Base-by-base conservation (phyloP, 2,329 filamentous ascomycete genomes). In the Paracorniculantispora psalliotae region DNA sequence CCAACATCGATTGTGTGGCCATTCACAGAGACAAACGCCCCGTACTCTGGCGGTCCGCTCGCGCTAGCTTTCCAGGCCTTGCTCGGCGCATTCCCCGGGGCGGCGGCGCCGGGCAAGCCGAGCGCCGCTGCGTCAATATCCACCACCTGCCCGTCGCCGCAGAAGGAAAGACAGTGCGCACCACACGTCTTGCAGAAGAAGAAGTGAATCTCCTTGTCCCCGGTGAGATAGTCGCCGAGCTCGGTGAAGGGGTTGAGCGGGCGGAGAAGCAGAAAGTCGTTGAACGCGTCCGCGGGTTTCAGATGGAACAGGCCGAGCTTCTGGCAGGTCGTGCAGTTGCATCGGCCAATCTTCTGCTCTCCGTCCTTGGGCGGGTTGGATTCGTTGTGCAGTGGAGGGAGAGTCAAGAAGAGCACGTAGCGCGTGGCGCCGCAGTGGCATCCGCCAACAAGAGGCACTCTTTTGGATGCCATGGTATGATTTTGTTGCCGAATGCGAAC, bases 251-350 rank as follows among this genome's bases (percentile, higher is more conserved):
- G 70, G 41, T 70, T 63, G 8, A 69, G 57, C 2, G 77, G 77
- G 4, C 69, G 71, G 1, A 77, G 69, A 21, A 80, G 71, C 12
- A 74, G 64, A 64, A 79, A 80, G 63, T 79, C 76, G n/a, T 71
- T 66, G 10, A 65, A 64, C 2, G 70, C 60, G 39, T 69, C 61
- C 39, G 67, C 67, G 8, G 74, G 70, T 13, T 75, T 72, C 35
- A 74, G 63, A 64, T 79, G 76, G 63, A 78, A 75, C 59, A 74
- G 69, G 43, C 71, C 71, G 65, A 74, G 70, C 62, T 79, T 79
- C 43, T 76, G 72, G 66, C 76, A 79, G 15, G 72, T 74, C 17
- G 67, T 73, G 66, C 76, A 79, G 62, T 78, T 79, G 68, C 76
- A 79, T 28, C 56, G 56, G 2, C 19, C 15, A 13, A 59, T 35